A percentile compares a stretch with the other conserved stretches of the same genome.
phyloP scores from a whole-genome alignment of 108 stramenopile species.

The Skeletonema costatum region DNA sequence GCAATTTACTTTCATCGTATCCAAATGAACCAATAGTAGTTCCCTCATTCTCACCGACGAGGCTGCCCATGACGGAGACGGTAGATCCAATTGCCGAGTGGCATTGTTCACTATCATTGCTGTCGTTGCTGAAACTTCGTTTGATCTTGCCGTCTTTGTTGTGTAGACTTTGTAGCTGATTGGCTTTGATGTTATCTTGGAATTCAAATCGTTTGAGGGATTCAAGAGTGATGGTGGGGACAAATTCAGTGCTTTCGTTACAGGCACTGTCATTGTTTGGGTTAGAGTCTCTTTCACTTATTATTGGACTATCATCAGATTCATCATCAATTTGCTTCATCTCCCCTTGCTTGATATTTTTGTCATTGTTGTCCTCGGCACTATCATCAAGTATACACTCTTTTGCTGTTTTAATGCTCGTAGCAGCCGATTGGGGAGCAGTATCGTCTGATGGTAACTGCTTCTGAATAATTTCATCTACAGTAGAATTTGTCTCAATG shows the following conservation, averaged over 20 bases:
- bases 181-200: background rate
- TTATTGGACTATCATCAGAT: background rate
- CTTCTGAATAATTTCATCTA: background rate
- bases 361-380: background rate
- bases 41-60: constrained; percentile 6
- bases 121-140: constrained; percentile 3
- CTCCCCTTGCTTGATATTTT: background rate
- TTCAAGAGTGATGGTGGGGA: background rate
- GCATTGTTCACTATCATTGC: constrained; percentile 10
- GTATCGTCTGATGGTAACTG: background rate
- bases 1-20: constrained; percentile 13
- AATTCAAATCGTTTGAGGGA: background rate
- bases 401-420: background rate
- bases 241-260: background rate
- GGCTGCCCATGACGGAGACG: constrained; percentile 44
- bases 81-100: constrained; percentile 26
- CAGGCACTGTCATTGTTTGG: background rate
- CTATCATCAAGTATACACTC: background rate
- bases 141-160: background rate
- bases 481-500: background rate
- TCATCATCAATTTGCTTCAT: background rate
- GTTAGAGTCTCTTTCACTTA: background rate
- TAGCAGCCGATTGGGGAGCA: background rate
- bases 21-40: constrained; percentile 1
- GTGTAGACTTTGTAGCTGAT: background rate